Percentiles rank a stretch among this genome's conserved stretches.
phyloP scores from a whole-genome alignment of 495 filamentous ascomycete genomes.

The Podospora pseudoanserina region DNA sequence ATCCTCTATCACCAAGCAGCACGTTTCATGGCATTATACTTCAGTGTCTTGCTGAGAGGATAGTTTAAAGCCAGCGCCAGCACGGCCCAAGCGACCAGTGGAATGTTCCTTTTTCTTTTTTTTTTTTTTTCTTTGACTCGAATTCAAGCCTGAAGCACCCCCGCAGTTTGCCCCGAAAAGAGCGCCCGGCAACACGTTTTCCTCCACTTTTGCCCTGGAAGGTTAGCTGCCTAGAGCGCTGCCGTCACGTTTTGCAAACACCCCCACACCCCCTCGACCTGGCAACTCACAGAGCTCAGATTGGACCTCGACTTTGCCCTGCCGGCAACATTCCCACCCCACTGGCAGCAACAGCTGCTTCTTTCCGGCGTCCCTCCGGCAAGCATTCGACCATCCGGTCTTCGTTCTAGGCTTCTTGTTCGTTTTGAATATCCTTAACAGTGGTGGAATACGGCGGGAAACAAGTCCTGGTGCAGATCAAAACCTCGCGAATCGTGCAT shows the following conservation, averaged over 20 bases:
- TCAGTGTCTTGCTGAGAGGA: no score
- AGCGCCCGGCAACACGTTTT: not conserved
- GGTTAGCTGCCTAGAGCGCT: not conserved
- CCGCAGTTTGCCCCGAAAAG: not conserved
- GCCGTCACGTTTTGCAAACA: not conserved
- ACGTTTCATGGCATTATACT: not conserved
- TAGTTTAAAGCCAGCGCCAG: not conserved
- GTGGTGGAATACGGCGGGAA: not conserved
- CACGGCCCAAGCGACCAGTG: not conserved
- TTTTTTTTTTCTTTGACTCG: not conserved
- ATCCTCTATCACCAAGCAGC: not conserved
- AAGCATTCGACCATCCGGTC: slow-evolving; percentile 5
- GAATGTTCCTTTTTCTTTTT: not conserved
- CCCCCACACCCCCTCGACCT: not conserved
- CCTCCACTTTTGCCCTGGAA: not conserved
- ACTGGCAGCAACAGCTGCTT: slow-evolving; percentile 25
- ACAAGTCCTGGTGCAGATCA: not conserved
- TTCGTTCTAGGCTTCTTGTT: not conserved
- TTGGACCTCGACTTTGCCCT: slow-evolving; percentile 25
- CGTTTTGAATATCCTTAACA: not conserved
- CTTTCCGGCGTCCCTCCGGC: slow-evolving; percentile 22
- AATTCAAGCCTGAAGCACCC: not conserved
- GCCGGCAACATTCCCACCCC: not conserved
- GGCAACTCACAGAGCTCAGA: slow-evolving; percentile 21
- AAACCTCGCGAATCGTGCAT: not conserved